phyloP scores from a whole-genome alignment of 2,329 filamentous ascomycete species.

The Penicillium olsonii region DNA sequence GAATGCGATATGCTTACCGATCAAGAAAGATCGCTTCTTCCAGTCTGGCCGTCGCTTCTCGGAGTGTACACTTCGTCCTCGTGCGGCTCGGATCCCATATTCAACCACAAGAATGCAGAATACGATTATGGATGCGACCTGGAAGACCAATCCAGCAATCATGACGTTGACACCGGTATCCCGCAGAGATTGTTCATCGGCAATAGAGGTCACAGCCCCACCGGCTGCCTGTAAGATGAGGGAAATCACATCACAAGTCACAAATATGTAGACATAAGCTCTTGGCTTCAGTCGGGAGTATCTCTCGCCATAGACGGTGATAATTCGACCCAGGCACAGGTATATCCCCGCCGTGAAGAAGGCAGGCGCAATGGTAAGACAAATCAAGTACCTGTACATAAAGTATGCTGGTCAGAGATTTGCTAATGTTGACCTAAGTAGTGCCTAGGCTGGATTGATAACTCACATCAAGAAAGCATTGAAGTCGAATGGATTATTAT shows the following conservation, averaged over 20 bases:
- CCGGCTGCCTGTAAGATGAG: slow-evolving; percentile 58
- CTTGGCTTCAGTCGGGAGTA: slow-evolving; percentile 8
- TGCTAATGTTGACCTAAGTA: not conserved
- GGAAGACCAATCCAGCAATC: slow-evolving; percentile 11
- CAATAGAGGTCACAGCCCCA: slow-evolving; percentile 51
- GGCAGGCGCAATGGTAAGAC: slow-evolving; percentile 65
- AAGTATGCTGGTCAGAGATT: slow-evolving; percentile 10
- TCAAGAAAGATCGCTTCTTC: slow-evolving; percentile 1
- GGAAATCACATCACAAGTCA: slow-evolving; percentile 59
- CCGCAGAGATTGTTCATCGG: not conserved
- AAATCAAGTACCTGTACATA: slow-evolving; percentile 59
- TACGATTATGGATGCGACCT: slow-evolving; percentile 9
- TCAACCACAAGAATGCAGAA: slow-evolving; percentile 8
- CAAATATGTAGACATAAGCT: slow-evolving; percentile 43
- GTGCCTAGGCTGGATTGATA: not conserved
- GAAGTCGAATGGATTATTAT: slow-evolving; percentile 49
- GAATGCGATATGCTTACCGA: not conserved
- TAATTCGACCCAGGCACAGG: slow-evolving; percentile 46
- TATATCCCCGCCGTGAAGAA: slow-evolving; percentile 67
- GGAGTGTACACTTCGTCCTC: not conserved
- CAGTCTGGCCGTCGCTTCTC: not conserved
- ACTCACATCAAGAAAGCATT: slow-evolving; percentile 47
- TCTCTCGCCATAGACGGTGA: slow-evolving; percentile 13
- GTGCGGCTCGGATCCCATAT: slow-evolving; percentile 11
- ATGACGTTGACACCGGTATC: slow-evolving; percentile 22